Evolutionary conservation across 2,329 filamentous ascomycete species (phyloP).

Genomic region (Rhynchosporium secalis): DNA sequence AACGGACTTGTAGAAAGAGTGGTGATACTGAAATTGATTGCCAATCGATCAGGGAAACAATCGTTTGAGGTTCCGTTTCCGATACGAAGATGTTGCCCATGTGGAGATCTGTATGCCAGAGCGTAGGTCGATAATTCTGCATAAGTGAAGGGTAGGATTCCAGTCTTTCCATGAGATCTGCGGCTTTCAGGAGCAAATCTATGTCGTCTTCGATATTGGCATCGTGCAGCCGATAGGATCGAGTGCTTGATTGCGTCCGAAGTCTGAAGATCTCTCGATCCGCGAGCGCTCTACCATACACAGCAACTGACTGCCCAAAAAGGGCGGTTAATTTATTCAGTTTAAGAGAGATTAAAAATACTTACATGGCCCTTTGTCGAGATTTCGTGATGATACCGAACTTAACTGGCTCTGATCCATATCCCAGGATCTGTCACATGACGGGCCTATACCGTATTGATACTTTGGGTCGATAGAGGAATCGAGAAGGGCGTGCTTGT

Average conservation of each 20-base stretch:
- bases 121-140: constrained; percentile 5
- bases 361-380: neutral
- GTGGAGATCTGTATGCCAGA: constrained; percentile 7
- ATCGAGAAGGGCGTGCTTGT: neutral
- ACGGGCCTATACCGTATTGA: constrained; percentile 1
- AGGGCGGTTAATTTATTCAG: neutral
- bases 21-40: constrained; percentile 13
- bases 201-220: constrained; percentile 3
- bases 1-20: constrained; percentile 10
- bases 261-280: constrained; percentile 2
- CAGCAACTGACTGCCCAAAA: neutral
- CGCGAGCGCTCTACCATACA: constrained; percentile 2
- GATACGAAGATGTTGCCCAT: constrained; percentile 9
- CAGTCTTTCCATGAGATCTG: constrained; percentile 1
- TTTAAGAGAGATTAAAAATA: neutral
- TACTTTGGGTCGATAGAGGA: neutral
- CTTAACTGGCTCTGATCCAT: constrained; percentile 1
- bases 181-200: neutral
- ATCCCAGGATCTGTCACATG: constrained; percentile 6
- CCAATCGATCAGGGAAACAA: constrained; percentile 9
- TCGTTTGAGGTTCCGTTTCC: constrained; percentile 2
- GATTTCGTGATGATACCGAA: neutral
- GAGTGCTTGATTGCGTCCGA: constrained; percentile 3
- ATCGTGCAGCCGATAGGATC: neutral
- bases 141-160: neutral